Evolutionary conservation across 2,329 filamentous ascomycete genomes (phyloP), one percentile per base, ranked within the genome.

Genomic region (Venturia asperata): DNA sequence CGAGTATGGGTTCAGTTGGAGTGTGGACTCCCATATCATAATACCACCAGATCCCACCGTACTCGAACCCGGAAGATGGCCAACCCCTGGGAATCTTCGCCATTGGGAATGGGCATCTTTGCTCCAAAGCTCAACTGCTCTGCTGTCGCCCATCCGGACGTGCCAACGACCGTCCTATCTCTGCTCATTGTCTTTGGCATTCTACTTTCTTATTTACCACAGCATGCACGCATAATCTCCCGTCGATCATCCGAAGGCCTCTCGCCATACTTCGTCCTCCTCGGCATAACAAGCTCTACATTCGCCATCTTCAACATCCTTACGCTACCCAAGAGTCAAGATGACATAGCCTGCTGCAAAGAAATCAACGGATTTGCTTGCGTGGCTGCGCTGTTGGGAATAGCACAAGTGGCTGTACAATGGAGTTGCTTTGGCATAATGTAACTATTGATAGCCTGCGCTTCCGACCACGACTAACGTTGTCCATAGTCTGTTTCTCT

Each of bases 221-320:
- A 99, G 75, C 93, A 97, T 77, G 85, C 89, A 75, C 91, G 94
- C 72, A 97, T 99, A 77, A 90, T 96, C 70, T 81, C 84, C 49
- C 86, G 92, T 65, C 85, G 87, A 67, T 94, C 91, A 17, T 95
- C 93, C 27, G 93, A 96, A 75, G 94, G 94, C 68, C 92, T 99
- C 68, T 97, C 92, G 39, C 93, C 94, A 10, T 94, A 93, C 77
- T 99, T 96, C 74, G 87, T 99, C 68, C 84, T 97, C 1, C 85
- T 99, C n/a, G 94, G 94, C 67, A 91, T 90, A 34, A 93, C 93
- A 1, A 95, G 91, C 9, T 90, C 90, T 70, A 96, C 90, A 63
- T 90, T 89, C 61, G 89, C 90, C 34, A 91, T 99, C 71, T 91
- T 90, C 68, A 97, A 97, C 73, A 97, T 99, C 73, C 80, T 97